Evolutionary conservation across 1,284 basidiomycete genomes (phyloP), one percentile per base, ranked within the genome.

Genomic region (Trichosporon sp.): DNA sequence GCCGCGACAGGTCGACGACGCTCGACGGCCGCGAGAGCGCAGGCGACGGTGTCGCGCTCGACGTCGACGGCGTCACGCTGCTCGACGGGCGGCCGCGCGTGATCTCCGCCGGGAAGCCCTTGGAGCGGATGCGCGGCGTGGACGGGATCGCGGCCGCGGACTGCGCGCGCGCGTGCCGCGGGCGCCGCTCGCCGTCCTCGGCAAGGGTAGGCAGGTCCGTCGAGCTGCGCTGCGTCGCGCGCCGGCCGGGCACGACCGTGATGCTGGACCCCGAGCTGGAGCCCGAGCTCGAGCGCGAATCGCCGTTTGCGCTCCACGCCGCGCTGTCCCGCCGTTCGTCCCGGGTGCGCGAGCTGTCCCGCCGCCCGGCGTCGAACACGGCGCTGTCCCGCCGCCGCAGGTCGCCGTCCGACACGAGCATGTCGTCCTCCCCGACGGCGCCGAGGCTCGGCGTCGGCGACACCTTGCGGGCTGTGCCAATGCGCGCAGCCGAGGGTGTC

Each of bases 51-150:
- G 66, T 29, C 23, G 70, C 69, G 25, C 71, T 71, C 0, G 79
- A 75, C n/a, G 69, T 72, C 0, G 79, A 75, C 21, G 44, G 44
- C 21, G 44, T 51, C 3, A 9, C 9, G 2, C 9, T 5, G 21
- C 44, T 25, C 4, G 76, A n/a, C 12, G 56, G 76, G 13, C 74
- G 60, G 11, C 80, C 80, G 27, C 72, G 73, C 0, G 79, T 81
- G n/a, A 82, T 63, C 32, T 76, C 75, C 0, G 76, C 72, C 11
- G 80, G 80, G 74, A 82, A 82, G 8, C 74, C 72, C 31, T 67
- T 67, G 6, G 68, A 69, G 0, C 68, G 67, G 1, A 75, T 75
- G 31, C 75, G 75, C 6, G 74, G 71, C 32, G 42, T 38, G 4
- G 56, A 13, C 29, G 64, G 42, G 1, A 73, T 71, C n/a, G 72